These are phyloP conservation scores for Phaeosphaeria sp. DNA, from an alignment of 2,329 filamentous ascomycete species.

Conservation along the genomic window DNA sequence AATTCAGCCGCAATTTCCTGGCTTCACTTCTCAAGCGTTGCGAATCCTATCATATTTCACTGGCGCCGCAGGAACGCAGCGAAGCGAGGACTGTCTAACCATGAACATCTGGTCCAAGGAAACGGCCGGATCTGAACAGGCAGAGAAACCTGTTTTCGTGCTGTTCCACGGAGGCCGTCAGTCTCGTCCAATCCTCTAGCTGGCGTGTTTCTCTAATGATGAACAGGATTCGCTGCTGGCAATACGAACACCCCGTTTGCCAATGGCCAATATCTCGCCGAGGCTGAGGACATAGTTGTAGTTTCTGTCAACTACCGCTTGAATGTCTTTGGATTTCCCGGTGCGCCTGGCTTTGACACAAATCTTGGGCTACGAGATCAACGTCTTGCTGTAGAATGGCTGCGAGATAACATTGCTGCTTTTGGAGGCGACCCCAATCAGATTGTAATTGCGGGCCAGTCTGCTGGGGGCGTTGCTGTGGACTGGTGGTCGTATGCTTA, in stretches of 20 bases:
- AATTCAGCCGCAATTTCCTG: constrained; percentile 23
- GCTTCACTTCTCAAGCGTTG: constrained; percentile 28
- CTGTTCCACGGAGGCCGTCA: constrained; percentile 52
- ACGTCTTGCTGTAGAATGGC: constrained; percentile 60
- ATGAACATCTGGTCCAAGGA: constrained; percentile 43
- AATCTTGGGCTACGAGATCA: constrained; percentile 64
- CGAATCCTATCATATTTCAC: constrained; percentile 25
- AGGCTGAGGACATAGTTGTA: constrained; percentile 50
- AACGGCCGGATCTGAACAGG: constrained; percentile 17
- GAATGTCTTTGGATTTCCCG: constrained; percentile 47
- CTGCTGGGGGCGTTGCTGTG: constrained; percentile 52
- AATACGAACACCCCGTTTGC: constrained; percentile 47
- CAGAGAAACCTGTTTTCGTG: constrained; percentile 48
- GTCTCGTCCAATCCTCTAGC: constrained; percentile 16
- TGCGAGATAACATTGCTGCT: constrained; percentile 56
- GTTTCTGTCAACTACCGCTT: constrained; percentile 51
- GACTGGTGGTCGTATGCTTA: constrained; percentile 59
- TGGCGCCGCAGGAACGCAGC: constrained; percentile 19
- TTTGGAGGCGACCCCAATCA: constrained; percentile 58
- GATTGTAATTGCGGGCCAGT: constrained; percentile 59
- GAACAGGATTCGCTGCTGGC: constrained; percentile 44
- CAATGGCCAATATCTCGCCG: constrained; percentile 45
- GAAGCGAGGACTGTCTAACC: constrained; percentile 41
- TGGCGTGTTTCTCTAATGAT: not conserved
- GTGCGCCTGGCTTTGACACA: constrained; percentile 32